Evolutionary conservation across 345 rosid genomes (phyloP).

Genomic region (Salix udensis): DNA sequence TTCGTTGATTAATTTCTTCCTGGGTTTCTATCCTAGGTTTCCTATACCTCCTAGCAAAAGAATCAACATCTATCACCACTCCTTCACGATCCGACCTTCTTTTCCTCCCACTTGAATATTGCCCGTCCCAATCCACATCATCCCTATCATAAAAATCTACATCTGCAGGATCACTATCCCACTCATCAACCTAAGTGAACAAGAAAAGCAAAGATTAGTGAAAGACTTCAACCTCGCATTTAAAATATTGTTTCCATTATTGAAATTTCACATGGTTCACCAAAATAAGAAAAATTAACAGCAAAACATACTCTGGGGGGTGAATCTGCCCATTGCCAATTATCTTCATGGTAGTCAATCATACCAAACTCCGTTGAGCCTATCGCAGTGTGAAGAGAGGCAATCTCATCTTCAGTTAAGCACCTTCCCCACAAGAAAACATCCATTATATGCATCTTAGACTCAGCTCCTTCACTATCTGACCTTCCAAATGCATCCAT

Average conservation of each 20-base stretch:
- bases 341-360: slow-evolving; percentile 83
- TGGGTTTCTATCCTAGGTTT: slow-evolving; percentile 92
- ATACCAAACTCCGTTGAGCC: slow-evolving; percentile 68
- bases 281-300: neutral
- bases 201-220: slow-evolving; percentile 21
- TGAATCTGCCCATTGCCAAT: slow-evolving; percentile 98
- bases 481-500: slow-evolving; percentile 97
- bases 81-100: slow-evolving; percentile 82
- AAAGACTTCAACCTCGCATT: slow-evolving; percentile 6
- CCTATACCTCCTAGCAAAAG: slow-evolving; percentile 86
- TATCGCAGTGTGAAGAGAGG: slow-evolving; percentile 71
- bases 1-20: slow-evolving; percentile 89
- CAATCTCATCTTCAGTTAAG: slow-evolving; percentile 87
- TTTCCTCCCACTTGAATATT: slow-evolving; percentile 93
- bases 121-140: slow-evolving; percentile 99
- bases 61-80: slow-evolving; percentile 63
- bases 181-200: slow-evolving; percentile 74
- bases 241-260: neutral
- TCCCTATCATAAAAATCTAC: slow-evolving; percentile 95
- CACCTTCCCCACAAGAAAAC: slow-evolving; percentile 98
- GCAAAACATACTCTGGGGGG: slow-evolving; percentile 73
- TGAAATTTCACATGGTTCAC: slow-evolving; percentile 14
- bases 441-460: slow-evolving; percentile 99
- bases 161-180: slow-evolving; percentile 99
- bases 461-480: slow-evolving; percentile 97